Base-by-base conservation (phyloP, 2,329 filamentous ascomycete genomes). In the Fusarium buxicola region DNA sequence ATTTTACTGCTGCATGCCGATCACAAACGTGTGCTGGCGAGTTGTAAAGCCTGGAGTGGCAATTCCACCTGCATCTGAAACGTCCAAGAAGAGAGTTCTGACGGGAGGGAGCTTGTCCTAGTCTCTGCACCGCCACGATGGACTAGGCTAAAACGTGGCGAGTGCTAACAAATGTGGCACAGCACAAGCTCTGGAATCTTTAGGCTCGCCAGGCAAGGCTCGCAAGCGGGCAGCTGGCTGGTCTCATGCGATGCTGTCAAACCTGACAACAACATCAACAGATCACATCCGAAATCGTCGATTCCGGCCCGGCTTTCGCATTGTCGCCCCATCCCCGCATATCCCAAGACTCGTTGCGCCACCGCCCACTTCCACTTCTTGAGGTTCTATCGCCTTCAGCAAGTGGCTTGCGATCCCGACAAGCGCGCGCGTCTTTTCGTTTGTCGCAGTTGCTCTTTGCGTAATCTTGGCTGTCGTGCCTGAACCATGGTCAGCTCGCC, bases 401-500 rank as follows among this genome's bases (percentile, higher is more conserved):
- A 38, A 61, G 60, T 54, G 58, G 54, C 47, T 59, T 55, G 51
- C 53, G 53, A 58, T 52, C 34, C 52, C 49, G 60, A 69, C 64
- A 48, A 66, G 63, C 46, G 58, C 60, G 66, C 67, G 65, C 69
- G 69, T 67, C 63, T 70, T 71, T 69, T 69, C 63, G 69, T 60
- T 53, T 69, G 69, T 71, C 61, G 52, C 65, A 66, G 44, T 58
- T 45, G 38, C 53, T 52, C 51, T 50, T 57, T 66, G 65, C 67
- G 58, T 69, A 59, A 62, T 63, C 65, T 62, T 56, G 52, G 58
- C 55, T 60, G 55, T 66, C 60, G 54, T 54, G 55, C 48, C 39
- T 64, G 63, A 70, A 70, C 43, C 68, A 77, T 77, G 75, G 69
- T 69, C 70, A 75, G 66, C 61, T 70, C 67, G 70, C 64, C 65